Evolutionary conservation across 352 stramenopile genomes (phyloP).

Genomic region (Pythium myriotylum): DNA sequence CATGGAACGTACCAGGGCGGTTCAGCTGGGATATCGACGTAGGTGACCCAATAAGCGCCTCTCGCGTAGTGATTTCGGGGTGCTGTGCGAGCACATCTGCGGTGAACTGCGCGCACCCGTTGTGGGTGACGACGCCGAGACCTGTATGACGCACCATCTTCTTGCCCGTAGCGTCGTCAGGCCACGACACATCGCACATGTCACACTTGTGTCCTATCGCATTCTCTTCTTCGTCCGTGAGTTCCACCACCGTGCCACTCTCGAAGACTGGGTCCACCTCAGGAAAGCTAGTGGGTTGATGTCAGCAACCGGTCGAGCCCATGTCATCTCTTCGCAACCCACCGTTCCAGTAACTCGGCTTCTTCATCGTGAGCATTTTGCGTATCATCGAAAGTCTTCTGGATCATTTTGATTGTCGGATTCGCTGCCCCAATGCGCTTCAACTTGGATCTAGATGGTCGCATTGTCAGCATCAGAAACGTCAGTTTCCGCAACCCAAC

Average conservation of each 20-base stretch:
- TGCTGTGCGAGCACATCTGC: slow-evolving; percentile 63
- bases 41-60: slow-evolving; percentile 44
- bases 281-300: slow-evolving; percentile 34
- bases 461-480: not conserved
- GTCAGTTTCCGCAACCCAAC: not conserved
- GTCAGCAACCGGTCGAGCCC: not conserved
- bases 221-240: slow-evolving; percentile 30
- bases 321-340: not conserved
- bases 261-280: slow-evolving; percentile 80
- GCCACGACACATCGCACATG: slow-evolving; percentile 85
- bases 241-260: slow-evolving; percentile 54
- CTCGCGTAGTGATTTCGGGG: slow-evolving; percentile 56
- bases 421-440: slow-evolving; percentile 69
- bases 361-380: slow-evolving; percentile 49
- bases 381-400: slow-evolving; percentile 72
- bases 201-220: slow-evolving; percentile 52
- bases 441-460: slow-evolving; percentile 52
- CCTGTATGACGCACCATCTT: slow-evolving; percentile 62
- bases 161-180: slow-evolving; percentile 51
- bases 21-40: slow-evolving; percentile 62
- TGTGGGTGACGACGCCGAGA: slow-evolving; percentile 62
- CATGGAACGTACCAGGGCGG: slow-evolving; percentile 70
- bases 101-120: slow-evolving; percentile 77
- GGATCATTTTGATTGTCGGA: slow-evolving; percentile 66
- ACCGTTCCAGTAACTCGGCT: slow-evolving; percentile 49